A percentile compares a stretch with the other conserved stretches of the same genome.
Conservation (phyloP, 1,139 yeast species). For the Zygosaccharomyces sapae region DNA sequence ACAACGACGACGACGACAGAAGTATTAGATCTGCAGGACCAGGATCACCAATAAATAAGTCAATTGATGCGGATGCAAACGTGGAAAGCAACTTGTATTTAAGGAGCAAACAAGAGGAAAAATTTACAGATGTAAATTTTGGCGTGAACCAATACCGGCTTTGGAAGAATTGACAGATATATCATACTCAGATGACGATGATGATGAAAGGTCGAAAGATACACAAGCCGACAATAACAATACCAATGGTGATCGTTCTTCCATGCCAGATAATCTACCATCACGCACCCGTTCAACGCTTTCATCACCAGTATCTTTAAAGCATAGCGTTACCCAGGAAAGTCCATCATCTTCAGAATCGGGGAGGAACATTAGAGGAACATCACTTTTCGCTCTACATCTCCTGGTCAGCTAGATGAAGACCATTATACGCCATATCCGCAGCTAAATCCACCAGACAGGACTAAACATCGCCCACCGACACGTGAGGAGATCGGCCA, state of each 20-base stretch:
- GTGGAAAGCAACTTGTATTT: slow-evolving; percentile 37
- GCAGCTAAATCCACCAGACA: slow-evolving; percentile 5
- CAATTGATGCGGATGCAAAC: slow-evolving; percentile 28
- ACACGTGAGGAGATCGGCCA: slow-evolving; percentile 27
- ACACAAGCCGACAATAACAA: background rate
- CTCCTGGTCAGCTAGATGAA: slow-evolving; percentile 4
- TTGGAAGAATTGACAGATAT: slow-evolving; percentile 40
- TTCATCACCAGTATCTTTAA: background rate
- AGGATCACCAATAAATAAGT: slow-evolving; percentile 31
- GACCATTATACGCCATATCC: slow-evolving; percentile 12
- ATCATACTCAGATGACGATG: background rate
- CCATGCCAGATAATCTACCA: no score
- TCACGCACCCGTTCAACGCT: no score
- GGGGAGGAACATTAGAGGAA: slow-evolving; percentile 8
- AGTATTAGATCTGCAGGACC: slow-evolving; percentile 30
- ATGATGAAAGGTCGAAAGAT: slow-evolving; percentile 5
- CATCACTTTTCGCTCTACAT: slow-evolving; percentile 6
- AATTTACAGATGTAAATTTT: slow-evolving; percentile 81
- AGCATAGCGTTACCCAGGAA: background rate
- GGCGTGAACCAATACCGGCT: slow-evolving; percentile 79
- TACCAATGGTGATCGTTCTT: background rate
- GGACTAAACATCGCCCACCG: slow-evolving; percentile 8
- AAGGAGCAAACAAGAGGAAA: slow-evolving; percentile 48
- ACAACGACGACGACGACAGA: slow-evolving; percentile 37
- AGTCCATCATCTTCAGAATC: slow-evolving; percentile 2